These are phyloP conservation scores for Russula foetens DNA, from an alignment of 768 basidiomycete genomes.

Conservation along the genomic window DNA sequence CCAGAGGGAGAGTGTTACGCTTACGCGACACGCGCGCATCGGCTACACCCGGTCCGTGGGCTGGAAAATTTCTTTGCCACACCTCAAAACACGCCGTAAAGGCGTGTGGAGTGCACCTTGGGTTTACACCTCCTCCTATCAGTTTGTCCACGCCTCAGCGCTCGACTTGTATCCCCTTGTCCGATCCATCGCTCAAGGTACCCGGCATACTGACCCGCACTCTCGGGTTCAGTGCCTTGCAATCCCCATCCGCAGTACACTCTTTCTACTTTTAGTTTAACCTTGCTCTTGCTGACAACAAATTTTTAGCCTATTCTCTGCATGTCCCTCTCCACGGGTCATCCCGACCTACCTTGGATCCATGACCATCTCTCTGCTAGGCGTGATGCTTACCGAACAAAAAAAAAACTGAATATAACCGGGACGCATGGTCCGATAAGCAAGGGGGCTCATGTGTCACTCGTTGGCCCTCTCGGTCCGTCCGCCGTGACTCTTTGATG, in stretches of 20 bases:
- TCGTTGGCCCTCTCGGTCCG: background rate
- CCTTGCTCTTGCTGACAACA: background rate
- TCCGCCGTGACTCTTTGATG: background rate
- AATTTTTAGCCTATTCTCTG: background rate
- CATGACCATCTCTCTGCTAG: background rate
- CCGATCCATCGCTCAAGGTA: background rate
- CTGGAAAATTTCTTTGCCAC: background rate
- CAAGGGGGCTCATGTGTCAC: background rate
- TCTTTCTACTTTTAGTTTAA: background rate
- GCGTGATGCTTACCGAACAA: background rate
- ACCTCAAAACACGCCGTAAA: constrained; percentile 1
- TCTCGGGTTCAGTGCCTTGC: background rate
- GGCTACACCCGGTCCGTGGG: background rate
- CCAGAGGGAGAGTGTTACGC: background rate
- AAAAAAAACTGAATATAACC: background rate
- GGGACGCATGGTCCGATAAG: background rate
- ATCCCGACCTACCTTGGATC: no score
- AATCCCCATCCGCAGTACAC: background rate
- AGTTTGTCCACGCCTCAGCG: background rate
- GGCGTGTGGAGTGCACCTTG: background rate
- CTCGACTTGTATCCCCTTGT: no score
- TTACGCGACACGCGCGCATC: no score
- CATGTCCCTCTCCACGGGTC: background rate
- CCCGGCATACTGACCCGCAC: background rate
- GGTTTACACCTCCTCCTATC: no score